Base-by-base conservation (phyloP, 1,284 basidiomycete genomes). In the Ceratobasidium sp. region DNA sequence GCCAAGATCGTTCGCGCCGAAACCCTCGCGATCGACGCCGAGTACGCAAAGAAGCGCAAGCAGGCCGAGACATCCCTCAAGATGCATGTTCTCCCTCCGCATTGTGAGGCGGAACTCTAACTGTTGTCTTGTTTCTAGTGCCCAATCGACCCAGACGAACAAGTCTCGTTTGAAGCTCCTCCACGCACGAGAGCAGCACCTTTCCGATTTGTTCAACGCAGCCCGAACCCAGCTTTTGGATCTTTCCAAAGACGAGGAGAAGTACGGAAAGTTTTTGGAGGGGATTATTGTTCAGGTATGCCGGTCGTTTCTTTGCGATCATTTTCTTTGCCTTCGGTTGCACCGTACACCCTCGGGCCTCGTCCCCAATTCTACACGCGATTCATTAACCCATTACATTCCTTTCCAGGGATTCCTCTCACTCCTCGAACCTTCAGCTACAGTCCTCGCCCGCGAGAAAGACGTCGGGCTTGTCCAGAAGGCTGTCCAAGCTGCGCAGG, bases 1-100 rank as follows among this genome's bases (percentile, higher is more conserved):
- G 96, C 96, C 77, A 97, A 96, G 86, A 93, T 98, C 78, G 96
- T 98, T 54, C 95, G 96, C 84, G 94, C 96, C 84, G 96, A 98
- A 84, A 93, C 95, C 79, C 92, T 94, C 80, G 92, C 95, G 35
- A 97, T 98, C 83, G 96, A 98, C 83, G 91, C 93, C 7, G 92
- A 93, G 81, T 96, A 92, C 83, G 96, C 97, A 86, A 97, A 97
- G 91, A 97, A 96, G 87, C 90, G 91, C 82, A 98, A 98, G 85
- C 94, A 94, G 79, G 93, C 92, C 27, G 94, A 98, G 84, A 92
- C 95, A 18, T 90, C 96, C 60, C 95, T 96, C 89, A 98, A 97
- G 89, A 98, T 98, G 96, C 97, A 84, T 80, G 92, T 86, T n/a
- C 3, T 14, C 2, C 33, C 44, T 38, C 16, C 62, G 23, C 7